Base-by-base conservation (phyloP, 306 rosid species). In the Vigna unguiculata region DNA sequence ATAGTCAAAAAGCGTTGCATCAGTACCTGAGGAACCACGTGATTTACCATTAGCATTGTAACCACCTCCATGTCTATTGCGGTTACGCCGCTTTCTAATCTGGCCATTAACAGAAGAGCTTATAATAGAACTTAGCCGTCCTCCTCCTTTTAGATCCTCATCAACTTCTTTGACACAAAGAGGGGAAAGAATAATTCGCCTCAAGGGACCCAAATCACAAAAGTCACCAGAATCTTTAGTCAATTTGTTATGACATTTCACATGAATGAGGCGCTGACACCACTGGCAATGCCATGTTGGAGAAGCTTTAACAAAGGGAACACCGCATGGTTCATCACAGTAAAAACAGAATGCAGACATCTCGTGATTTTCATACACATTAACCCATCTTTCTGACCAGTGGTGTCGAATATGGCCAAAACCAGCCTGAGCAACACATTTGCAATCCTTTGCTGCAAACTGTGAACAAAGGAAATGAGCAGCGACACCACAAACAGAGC, bases 231-330 rank as follows among this genome's bases (percentile, higher is more conserved):
- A 82, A 67, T 88, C 91, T 78, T 61, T 80, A 21, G 85, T 73
- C 87, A 90, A 74, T 80, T 90, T 90, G 59, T 83, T 66, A 65
- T 90, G 93, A 76, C 96, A 90, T 76, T 86, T 90, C 74, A 90
- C 96, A 83, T 90, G 96, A 82, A 90, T 88, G 63, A 90, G 93
- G 69, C 88, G 89, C 75, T 88, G 93, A 76, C 96, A 90, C 96
- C 96, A 90, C 73, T 75, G 85, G 54, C 96, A 90, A 80, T 90
- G 90, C 96, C 96, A 90, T 19, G 96, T 85, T 34, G 96, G 96
- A 80, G 96, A 90, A 53, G 90, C 82, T 66, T 88, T 87, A 60
- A 90, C 90, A 81, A 90, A 88, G 11, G 93, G 96, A 78, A 90
- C 91, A 61, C 93, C 93, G 70, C 96, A 90, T 14, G 86, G 89